phyloP scores from a whole-genome alignment of 2,329 filamentous ascomycete species.

The Colletotrichum truncatum region DNA sequence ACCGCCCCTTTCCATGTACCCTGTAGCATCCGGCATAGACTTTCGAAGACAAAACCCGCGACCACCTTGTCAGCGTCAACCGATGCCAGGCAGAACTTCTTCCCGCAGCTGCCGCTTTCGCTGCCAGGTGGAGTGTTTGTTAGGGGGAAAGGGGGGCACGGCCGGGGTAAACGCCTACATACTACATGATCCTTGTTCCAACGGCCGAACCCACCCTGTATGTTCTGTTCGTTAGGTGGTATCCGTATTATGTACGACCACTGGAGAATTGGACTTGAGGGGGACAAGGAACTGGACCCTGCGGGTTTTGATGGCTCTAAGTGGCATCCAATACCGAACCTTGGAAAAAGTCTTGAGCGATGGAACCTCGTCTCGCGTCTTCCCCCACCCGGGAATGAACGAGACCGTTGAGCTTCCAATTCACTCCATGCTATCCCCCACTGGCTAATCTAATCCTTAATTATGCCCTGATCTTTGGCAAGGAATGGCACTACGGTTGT shows the following conservation, averaged over 20 bases:
- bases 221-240: too few relatives aligned
- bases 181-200: constrained; percentile 4
- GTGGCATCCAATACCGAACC: background rate
- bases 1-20: background rate
- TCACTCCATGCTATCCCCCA: background rate
- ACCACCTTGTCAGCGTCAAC: background rate
- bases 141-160: constrained; percentile 16
- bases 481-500: background rate
- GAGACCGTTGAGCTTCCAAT: background rate
- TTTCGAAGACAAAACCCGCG: background rate
- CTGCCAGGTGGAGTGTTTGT: constrained; percentile 3
- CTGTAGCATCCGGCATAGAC: background rate
- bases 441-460: background rate
- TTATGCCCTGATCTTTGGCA: background rate
- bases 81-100: background rate
- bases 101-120: constrained; percentile 12
- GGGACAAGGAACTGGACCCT: background rate
- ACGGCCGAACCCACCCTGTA: too few relatives aligned
- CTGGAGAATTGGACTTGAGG: background rate
- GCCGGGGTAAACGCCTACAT: constrained; percentile 20
- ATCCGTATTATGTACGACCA: too few relatives aligned
- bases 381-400: background rate
- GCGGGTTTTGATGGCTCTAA: background rate
- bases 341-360: background rate
- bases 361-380: background rate